Evolutionary conservation across 352 stramenopile genomes (phyloP), one percentile per base, ranked within the genome.

Genomic region (Pythium pectinolyticum): DNA sequence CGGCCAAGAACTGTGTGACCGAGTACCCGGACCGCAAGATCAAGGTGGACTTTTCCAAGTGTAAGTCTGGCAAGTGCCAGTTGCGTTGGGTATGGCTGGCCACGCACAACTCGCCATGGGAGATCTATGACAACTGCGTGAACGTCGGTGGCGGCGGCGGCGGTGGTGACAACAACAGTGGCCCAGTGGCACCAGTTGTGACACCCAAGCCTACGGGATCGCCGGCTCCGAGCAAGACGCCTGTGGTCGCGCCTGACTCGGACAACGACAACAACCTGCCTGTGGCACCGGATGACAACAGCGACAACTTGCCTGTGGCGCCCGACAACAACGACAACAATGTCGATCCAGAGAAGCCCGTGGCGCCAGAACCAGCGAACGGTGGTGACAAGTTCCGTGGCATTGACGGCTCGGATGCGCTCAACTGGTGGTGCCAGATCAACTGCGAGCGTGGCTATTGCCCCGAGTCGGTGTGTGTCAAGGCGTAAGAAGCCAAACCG

Each of bases 91-190:
- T 80, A 28, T 82, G 76, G 75, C 52, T 84, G 43, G 75, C 73
- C 20, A 80, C 69, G 50, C 73, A 82, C 64, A 81, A 75, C 43
- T 58, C 62, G 40, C 66, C 65, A 30, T 79, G 69, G 64, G 69
- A 85, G 66, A 72, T 81, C 43, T 82, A 72, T 53, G 69, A 82
- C 64, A 79, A 82, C 55, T 79, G 70, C 27, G 70, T 67, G 24
- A 70, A 72, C 20, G 40, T 80, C 11, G 54, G 48, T 2, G 51
- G 54, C 24, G 5, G 30, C 31, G 22, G 54, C 27, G 43, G 61
- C 30, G 47, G 39, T 22, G 39, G 43, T 41, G 37, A 11, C 15
- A 59, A 43, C 9, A 37, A 31, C 9, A 56, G 30, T 24, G 53
- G 35, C 8, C 52, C 19, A 11, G 39, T 39, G 5, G 17, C 52